These are phyloP conservation scores for Biscutella auriculata DNA, from an alignment of 441 rosid genomes.

Conservation along the genomic window DNA sequence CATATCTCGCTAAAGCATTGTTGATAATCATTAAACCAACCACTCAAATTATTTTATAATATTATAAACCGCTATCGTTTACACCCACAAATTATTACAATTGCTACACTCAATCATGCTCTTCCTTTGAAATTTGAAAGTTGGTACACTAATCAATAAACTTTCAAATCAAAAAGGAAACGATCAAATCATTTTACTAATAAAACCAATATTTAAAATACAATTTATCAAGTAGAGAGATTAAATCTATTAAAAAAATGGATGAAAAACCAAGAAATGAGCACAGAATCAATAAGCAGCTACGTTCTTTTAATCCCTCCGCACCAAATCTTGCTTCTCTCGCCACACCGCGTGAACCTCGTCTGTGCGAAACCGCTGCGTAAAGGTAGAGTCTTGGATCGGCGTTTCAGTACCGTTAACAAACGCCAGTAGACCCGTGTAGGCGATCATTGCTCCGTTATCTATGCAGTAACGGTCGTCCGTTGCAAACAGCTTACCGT, in stretches of 20 bases:
- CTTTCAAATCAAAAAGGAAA: too few species aligned
- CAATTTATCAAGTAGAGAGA: neutral
- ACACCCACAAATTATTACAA: too few species aligned
- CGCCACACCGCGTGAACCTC: slow-evolving; percentile 91
- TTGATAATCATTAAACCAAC: too few species aligned
- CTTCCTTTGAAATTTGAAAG: too few species aligned
- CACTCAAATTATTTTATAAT: too few species aligned
- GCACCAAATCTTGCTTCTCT: slow-evolving; percentile 34
- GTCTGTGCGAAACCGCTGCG: slow-evolving; percentile 80
- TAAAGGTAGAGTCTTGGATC: slow-evolving; percentile 75
- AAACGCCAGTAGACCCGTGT: slow-evolving; percentile 71
- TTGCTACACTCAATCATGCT: too few species aligned
- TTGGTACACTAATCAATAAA: too few species aligned
- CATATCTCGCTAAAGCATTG: too few species aligned
- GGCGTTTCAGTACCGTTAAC: slow-evolving; percentile 63
- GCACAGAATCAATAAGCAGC: neutral
- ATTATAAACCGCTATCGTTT: too few species aligned
- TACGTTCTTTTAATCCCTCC: neutral
- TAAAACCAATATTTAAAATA: too few species aligned
- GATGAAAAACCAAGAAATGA: neutral
- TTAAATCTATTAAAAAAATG: neutral
- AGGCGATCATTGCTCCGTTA: slow-evolving; percentile 97
- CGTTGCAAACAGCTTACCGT: slow-evolving; percentile 70
- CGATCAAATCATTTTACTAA: too few species aligned
- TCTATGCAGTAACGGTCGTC: slow-evolving; percentile 85